phyloP scores from a whole-genome alignment of 139 green algal genomes.

The Chlamydomonas asymmetrica region DNA sequence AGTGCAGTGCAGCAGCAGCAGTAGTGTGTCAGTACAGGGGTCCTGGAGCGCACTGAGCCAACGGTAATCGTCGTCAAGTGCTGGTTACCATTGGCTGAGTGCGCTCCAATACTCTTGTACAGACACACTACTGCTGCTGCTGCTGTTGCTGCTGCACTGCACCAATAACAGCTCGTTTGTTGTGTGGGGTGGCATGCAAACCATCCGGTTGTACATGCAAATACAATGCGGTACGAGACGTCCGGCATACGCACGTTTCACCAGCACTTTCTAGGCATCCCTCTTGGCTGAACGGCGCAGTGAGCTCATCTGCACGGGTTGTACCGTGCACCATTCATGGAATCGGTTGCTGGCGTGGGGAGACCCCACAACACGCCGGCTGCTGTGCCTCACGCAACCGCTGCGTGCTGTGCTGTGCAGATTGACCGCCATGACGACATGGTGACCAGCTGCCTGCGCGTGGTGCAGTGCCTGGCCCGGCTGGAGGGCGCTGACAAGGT shows the following conservation, averaged over 20 bases:
- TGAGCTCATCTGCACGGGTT: neutral
- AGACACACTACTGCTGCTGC: too few relatives aligned
- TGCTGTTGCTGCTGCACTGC: too few relatives aligned
- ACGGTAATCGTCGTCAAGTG: too few relatives aligned
- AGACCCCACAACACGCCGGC: neutral
- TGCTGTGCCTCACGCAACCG: neutral
- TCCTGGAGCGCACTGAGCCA: too few relatives aligned
- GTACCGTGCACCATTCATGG: neutral
- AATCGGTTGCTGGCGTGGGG: neutral
- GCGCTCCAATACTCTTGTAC: too few relatives aligned
- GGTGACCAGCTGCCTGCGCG: constrained; percentile 85
- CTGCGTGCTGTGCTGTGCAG: constrained; percentile 29
- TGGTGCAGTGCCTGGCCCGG: constrained; percentile 78
- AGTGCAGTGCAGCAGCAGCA: too few relatives aligned
- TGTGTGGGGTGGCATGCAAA: too few relatives aligned
- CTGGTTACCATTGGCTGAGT: too few relatives aligned
- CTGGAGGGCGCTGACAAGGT: too few relatives aligned
- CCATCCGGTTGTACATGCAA: too few relatives aligned
- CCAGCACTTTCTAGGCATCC: neutral
- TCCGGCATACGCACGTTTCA: neutral
- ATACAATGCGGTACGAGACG: neutral
- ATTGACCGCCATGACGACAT: constrained; percentile 96
- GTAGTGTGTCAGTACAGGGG: too few relatives aligned
- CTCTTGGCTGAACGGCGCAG: neutral
- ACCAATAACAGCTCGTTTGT: too few relatives aligned